Evolutionary conservation across 306 rosid genomes (phyloP), one percentile per base, ranked within the genome.

Genomic region (Acmispon strigosus): DNA sequence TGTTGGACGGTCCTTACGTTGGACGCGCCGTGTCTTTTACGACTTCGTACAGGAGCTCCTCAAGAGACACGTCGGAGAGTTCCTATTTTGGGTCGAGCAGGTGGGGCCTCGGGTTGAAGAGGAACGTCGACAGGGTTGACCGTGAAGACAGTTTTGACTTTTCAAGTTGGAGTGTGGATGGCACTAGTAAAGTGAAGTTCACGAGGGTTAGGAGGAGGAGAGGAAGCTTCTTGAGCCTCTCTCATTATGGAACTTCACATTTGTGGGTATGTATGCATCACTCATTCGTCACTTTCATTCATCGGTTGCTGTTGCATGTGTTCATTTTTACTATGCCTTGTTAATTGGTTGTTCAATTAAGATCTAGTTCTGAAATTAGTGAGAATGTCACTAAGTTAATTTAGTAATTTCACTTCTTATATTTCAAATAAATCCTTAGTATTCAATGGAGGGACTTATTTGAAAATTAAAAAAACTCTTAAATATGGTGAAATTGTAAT

Each of bases 1-100:
- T 87, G 34, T 63, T 85, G 80, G 91, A 90, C 9, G 92, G 90
- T 12, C 96, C 96, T 29, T 82, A 85, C 15, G 65, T 78, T 58
- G 89, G 84, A 29, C 81, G 82, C 20, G 81, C 89, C 17, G 14
- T 62, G 75, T 86, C 96, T n/a, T 80, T 81, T 42, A 75, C 83
- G 58, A 41, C 78, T 14, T 75, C 84, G 24, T 49, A 58, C 67
- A 72, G 90, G 43, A 75, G 78, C 71, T 2, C 62, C 11, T 4
- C 69, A 1, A 48, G 42, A 72, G 76, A 70, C 13, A 65, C 47
- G 2, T 1, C 1, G 53, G 42, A 51, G 61, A 44, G n/a, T 32
- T 34, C 65, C 29, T 20, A 36, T 47, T 85, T 85, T 60, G 85
- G 83, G 75, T 89, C 96, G 0, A 49, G 73, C 36, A 83, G 95